phyloP scores from a whole-genome alignment of 2,329 filamentous ascomycete genomes.

The Fusarium sp. region DNA sequence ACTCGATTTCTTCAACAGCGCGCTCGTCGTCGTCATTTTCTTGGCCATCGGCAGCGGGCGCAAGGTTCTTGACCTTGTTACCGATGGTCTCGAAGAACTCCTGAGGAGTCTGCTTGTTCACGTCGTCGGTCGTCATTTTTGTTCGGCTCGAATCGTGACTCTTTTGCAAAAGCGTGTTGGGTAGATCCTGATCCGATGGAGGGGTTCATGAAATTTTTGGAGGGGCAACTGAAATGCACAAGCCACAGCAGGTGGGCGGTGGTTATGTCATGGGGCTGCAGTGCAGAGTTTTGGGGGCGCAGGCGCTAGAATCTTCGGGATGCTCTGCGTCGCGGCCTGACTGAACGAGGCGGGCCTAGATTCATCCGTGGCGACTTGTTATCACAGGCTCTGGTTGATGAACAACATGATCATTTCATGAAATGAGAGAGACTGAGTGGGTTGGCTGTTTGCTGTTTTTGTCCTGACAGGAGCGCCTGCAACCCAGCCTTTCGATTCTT shows the following conservation, averaged over 20 bases:
- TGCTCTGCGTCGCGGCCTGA: constrained; percentile 14
- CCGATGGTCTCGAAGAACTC: constrained; percentile 74
- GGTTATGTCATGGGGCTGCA: constrained; percentile 47
- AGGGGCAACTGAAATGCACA: constrained; percentile 44
- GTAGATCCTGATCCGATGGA: constrained; percentile 39
- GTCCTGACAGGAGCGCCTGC: constrained; percentile 70
- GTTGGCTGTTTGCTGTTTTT: constrained; percentile 58
- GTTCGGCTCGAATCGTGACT: constrained; percentile 15
- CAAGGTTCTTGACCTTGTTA: constrained; percentile 68
- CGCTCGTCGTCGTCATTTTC: constrained; percentile 54
- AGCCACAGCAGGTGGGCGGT: constrained; percentile 1
- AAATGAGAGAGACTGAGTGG: constrained; percentile 68
- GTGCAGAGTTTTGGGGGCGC: constrained; percentile 36
- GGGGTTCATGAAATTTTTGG: constrained; percentile 49
- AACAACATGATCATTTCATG: constrained; percentile 51
- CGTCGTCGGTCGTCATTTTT: constrained; percentile 57
- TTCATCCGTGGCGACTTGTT: constrained; percentile 20
- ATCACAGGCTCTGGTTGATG: background rate
- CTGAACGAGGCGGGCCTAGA: constrained; percentile 18
- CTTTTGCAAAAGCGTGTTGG: constrained; percentile 30
- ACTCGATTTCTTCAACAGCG: constrained; percentile 78
- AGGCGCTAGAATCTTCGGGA: constrained; percentile 44
- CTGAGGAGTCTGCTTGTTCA: constrained; percentile 55
- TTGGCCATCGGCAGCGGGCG: constrained; percentile 52
- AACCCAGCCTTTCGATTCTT: constrained; percentile 74